These are phyloP conservation scores for Ganoderma resinaceum DNA, from an alignment of 1,284 basidiomycete genomes.

Conservation along the genomic window DNA sequence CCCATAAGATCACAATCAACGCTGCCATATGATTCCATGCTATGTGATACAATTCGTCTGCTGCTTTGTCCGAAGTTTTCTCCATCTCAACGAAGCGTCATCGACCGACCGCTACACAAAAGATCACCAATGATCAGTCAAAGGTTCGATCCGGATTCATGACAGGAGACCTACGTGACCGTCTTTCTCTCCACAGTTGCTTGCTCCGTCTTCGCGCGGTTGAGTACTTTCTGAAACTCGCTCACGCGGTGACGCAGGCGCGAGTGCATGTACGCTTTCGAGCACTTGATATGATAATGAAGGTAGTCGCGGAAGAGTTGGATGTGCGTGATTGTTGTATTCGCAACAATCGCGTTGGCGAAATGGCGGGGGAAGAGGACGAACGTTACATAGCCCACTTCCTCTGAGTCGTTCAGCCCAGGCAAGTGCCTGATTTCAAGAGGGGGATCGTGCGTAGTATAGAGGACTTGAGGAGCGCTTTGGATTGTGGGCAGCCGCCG, in stretches of 20 bases:
- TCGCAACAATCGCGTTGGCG: conserved; percentile 73
- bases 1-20: neutral
- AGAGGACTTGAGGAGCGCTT: conserved; percentile 98
- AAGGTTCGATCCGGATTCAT: neutral
- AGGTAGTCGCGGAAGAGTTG: conserved; percentile 98
- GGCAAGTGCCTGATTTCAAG: conserved; percentile 92
- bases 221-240: conserved; percentile 98
- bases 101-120: conserved; percentile 27
- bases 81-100: conserved; percentile 24
- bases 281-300: conserved; percentile 99
- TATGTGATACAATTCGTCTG: conserved; percentile 14
- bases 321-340: conserved; percentile 93
- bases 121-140: neutral
- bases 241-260: conserved; percentile 95
- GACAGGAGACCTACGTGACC: conserved; percentile 67
- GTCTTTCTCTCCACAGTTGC: conserved; percentile 91
- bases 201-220: conserved; percentile 96
- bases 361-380: conserved; percentile 99
- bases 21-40: conserved; percentile 4
- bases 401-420: conserved; percentile 85
- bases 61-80: conserved; percentile 1
- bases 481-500: conserved; percentile 93
- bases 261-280: conserved; percentile 99
- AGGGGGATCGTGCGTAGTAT: conserved; percentile 94
- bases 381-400: conserved; percentile 98